These are phyloP conservation scores for Fusarium piperis DNA, from an alignment of 2,329 filamentous ascomycete species.

Conservation along the genomic window DNA sequence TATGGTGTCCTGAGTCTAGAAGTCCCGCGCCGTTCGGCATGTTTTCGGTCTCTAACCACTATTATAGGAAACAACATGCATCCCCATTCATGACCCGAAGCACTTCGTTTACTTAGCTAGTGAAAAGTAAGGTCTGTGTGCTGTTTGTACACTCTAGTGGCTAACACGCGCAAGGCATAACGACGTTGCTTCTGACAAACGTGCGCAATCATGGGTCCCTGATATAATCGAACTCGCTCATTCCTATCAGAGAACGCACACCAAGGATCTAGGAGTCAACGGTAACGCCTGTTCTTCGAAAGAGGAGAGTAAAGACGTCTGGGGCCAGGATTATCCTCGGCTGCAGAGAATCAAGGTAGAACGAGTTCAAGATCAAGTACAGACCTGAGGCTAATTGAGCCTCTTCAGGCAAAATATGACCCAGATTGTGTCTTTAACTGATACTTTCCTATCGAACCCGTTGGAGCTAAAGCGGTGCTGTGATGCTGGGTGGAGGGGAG, in stretches of 20 bases:
- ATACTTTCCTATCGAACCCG: background rate
- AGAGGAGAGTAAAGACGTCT: background rate
- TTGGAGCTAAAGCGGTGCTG: background rate
- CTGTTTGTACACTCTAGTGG: background rate
- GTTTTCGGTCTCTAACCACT: background rate
- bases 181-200: background rate
- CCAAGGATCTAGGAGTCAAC: background rate
- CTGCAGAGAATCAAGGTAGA: background rate
- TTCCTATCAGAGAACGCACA: background rate
- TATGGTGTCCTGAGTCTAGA: background rate
- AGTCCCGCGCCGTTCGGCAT: background rate
- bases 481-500: background rate
- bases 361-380: fast-evolving
- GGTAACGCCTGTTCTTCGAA: background rate
- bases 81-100: background rate
- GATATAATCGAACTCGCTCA: background rate
- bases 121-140: background rate
- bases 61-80: background rate
- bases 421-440: background rate
- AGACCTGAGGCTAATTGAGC: background rate
- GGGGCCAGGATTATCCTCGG: background rate
- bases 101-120: background rate
- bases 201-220: background rate
- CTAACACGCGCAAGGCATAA: background rate
- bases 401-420: background rate